Evolutionary conservation across 2,329 filamentous ascomycete species (phyloP).

Genomic region (Diplocarpon rosae): DNA sequence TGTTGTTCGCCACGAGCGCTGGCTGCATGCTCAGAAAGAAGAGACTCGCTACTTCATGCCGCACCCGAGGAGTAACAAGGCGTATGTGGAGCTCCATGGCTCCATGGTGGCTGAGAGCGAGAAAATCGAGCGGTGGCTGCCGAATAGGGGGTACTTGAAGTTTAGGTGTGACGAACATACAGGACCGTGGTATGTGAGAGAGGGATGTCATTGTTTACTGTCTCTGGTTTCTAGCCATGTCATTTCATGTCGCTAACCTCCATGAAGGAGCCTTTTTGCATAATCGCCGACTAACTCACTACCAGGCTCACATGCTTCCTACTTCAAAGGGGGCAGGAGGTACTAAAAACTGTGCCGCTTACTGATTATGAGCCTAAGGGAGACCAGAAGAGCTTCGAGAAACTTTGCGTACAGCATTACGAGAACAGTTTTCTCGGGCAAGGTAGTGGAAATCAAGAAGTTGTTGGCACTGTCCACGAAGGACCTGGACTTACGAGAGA

Average conservation of each 20-base stretch:
- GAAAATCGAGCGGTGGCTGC: background rate
- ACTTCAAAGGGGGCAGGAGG: background rate
- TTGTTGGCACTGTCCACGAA: too few relatives aligned
- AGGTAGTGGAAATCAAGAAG: too few relatives aligned
- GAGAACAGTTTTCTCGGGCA: too few relatives aligned
- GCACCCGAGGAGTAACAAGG: background rate
- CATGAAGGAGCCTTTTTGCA: too few relatives aligned
- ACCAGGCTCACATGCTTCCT: background rate
- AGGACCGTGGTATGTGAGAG: background rate
- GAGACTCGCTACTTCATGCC: background rate
- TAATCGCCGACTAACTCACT: too few relatives aligned
- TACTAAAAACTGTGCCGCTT: too few relatives aligned
- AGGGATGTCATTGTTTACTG: background rate
- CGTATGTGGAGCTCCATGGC: background rate
- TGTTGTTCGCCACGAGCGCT: slow-evolving; percentile 1
- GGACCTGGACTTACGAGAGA: too few relatives aligned
- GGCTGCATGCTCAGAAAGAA: background rate
- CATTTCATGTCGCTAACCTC: too few relatives aligned
- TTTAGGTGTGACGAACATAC: slow-evolving; percentile 5
- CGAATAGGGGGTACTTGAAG: slow-evolving; percentile 1
- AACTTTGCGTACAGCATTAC: too few relatives aligned
- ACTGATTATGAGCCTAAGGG: too few relatives aligned
- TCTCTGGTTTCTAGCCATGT: too few relatives aligned
- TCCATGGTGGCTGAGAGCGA: background rate
- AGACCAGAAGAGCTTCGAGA: too few relatives aligned